Conservation (phyloP, 495 filamentous ascomycete species). For the Cryomyces minteri region DNA sequence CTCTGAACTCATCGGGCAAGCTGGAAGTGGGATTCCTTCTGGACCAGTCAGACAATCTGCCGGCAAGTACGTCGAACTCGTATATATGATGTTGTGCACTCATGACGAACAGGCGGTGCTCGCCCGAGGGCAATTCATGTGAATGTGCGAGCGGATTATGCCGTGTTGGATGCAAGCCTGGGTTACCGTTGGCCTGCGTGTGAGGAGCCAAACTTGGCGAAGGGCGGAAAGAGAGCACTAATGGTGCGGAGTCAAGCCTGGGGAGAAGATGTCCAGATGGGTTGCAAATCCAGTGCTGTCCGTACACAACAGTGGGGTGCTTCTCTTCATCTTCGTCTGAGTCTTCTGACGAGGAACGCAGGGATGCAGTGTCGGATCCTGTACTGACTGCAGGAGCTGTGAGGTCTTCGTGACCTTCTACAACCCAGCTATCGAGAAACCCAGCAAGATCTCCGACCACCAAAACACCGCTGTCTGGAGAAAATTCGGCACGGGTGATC, state of each 20-base stretch:
- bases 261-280: constrained; percentile 54
- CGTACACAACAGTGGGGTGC: constrained; percentile 11
- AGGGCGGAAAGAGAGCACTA: constrained; percentile 61
- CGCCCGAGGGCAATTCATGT: constrained; percentile 20
- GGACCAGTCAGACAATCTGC: constrained; percentile 68
- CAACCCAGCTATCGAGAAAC: constrained; percentile 68
- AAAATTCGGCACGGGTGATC: constrained; percentile 60
- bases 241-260: constrained; percentile 48
- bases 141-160: constrained; percentile 29
- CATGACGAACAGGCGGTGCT: constrained; percentile 52
- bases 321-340: constrained; percentile 14
- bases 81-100: constrained; percentile 59
- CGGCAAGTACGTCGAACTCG: constrained; percentile 56
- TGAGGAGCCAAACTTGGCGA: constrained; percentile 10
- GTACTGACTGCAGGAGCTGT: constrained; percentile 10
- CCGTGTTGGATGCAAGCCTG: constrained; percentile 27
- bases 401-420: constrained; percentile 35
- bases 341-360: constrained; percentile 29
- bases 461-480: constrained; percentile 59
- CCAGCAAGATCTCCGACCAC: constrained; percentile 67
- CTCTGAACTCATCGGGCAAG: constrained; percentile 53
- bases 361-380: constrained; percentile 10
- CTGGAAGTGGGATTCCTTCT: constrained; percentile 55
- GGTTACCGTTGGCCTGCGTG: constrained; percentile 21
- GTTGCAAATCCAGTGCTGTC: constrained; percentile 46